Evolutionary conservation across 495 filamentous ascomycete species (phyloP), one percentile per base, ranked within the genome.

Genomic region (Tuber umbilicatum): DNA sequence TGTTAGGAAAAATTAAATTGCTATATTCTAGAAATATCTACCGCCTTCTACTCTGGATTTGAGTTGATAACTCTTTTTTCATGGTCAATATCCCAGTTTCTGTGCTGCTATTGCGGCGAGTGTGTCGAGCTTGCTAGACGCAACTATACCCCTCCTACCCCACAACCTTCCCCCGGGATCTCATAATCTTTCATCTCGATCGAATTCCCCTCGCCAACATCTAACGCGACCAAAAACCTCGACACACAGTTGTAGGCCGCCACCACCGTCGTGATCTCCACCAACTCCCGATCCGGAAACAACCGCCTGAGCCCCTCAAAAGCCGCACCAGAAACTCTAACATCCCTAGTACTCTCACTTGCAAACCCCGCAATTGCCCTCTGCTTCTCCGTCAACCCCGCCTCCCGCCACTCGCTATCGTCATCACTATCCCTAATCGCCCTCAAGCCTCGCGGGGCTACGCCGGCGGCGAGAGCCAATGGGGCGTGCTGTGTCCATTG

Each of bases 161-260:
- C 45, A 47, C 45, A 21, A 21, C 45, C 45, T 47, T 47, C 45
- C 23, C 50, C 50, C 9, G 50, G 68, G 7, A 77, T 68, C n/a
- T n/a, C 43, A 69, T 78, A 78, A 77, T 77, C 76, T 2, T 27
- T 38, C 69, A 78, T 68, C 2, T 67, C 55, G 17, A 77, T 37
- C 47, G 17, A 10, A 37, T 90, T 89, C 31, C 88, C 89, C 68
- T 78, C 71, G 35, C 68, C 76, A 85, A 94, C 92, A 84, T 94
- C 90, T 76, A 97, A 81, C 31, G 92, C 92, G 42, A 96, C 92
- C 76, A 96, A 83, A 79, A 96, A 94, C 69, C 93, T 86, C 78
- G 90, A 92, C 17, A 97, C 93, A 83, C 91, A 93, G 82, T 96
- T 96, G 82, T 97, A 96, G 41, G 88, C 89, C n/a, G 90, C 92